These are phyloP conservation scores for Peziza echinospora DNA, from an alignment of 495 filamentous ascomycete genomes.

Conservation along the genomic window DNA sequence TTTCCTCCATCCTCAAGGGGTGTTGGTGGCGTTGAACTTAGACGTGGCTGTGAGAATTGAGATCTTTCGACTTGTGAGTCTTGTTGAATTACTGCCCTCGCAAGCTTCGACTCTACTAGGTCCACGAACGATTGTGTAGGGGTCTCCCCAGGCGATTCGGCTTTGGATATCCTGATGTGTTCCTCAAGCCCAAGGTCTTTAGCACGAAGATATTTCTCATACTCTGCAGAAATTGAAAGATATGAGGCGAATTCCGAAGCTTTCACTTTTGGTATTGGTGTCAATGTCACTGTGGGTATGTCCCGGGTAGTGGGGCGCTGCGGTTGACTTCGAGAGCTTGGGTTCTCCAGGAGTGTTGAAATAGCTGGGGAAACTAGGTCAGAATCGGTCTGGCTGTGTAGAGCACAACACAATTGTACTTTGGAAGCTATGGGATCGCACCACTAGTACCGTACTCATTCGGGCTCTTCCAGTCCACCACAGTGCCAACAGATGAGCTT, in stretches of 20 bases:
- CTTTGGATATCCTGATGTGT: slow-evolving; percentile 12
- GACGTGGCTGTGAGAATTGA: too few species aligned
- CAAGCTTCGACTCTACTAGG: not conserved
- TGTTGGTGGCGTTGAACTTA: not conserved
- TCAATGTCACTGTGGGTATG: slow-evolving; percentile 83
- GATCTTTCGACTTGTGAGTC: too few species aligned
- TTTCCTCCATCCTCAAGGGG: slow-evolving; percentile 9
- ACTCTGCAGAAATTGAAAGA: slow-evolving; percentile 29
- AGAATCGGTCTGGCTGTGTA: slow-evolving; percentile 81
- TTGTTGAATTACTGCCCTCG: too few species aligned
- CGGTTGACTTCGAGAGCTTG: slow-evolving; percentile 72
- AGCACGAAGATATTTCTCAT: slow-evolving; percentile 18
- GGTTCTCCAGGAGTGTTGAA: slow-evolving; percentile 74
- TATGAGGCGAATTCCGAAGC: slow-evolving; percentile 61
- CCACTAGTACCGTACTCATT: slow-evolving; percentile 20
- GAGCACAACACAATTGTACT: slow-evolving; percentile 71
- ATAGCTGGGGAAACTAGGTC: slow-evolving; percentile 80
- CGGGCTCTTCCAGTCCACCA: slow-evolving; percentile 10
- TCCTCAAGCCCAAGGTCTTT: slow-evolving; percentile 20
- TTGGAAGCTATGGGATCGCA: slow-evolving; percentile 83
- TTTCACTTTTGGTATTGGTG: slow-evolving; percentile 72
- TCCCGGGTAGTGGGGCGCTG: slow-evolving; percentile 66
- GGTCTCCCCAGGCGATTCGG: slow-evolving; percentile 3
- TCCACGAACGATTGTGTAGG: slow-evolving; percentile 15
- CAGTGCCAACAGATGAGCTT: slow-evolving; percentile 15